Base-by-base conservation (phyloP, 257 asterid genomes). In the Solanum lycopersicoides region DNA sequence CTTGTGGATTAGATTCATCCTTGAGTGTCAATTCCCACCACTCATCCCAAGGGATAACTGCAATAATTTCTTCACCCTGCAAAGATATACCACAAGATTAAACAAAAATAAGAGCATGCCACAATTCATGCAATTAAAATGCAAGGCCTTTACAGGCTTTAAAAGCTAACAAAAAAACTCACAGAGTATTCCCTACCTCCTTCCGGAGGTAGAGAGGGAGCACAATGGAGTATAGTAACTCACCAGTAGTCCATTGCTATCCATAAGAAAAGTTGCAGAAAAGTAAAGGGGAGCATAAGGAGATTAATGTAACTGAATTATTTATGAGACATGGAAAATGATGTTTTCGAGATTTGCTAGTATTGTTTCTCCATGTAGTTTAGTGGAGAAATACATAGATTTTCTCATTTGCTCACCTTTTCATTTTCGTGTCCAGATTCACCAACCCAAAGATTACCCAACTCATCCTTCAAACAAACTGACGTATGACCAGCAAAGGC, bases 401-500 rank as follows among this genome's bases (percentile, higher is more conserved):
- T 44, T 60, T 28, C 25, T 76, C 45, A 42, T 77, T 66, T 34
- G 45, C 92, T 63, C 87, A 95, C 99, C 98, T 96, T 96, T 91
- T 96, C 99, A 90, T 97, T 97, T 90, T 96, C 99, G 65, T 97
- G 98, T 84, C 99, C 99, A 71, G 99, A 96, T 92, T 97, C 99
- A 82, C 98, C 99, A 91, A 97, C 98, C 97, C 98, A 97, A 77
- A 97, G 98, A 72, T 92, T 93, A 34, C 98, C 99, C 80, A 41
- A 82, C 66, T 95, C 98, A 25, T 97, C 99, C 91, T 97, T 97
- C 93, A 97, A 89, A 93, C 99, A 97, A 77, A 97, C 99, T 13
- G 99, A 93, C 18, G 99, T 96, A 86, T 97, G 99, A 82, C 99
- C 99, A 60, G 99, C 99, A 93, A 97, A 97, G 72, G 99, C 98